A percentile compares a stretch with the other conserved stretches of the same genome.
Evolutionary conservation across 352 stramenopile species (phyloP).

Genomic region (Phytophthora capsici): DNA sequence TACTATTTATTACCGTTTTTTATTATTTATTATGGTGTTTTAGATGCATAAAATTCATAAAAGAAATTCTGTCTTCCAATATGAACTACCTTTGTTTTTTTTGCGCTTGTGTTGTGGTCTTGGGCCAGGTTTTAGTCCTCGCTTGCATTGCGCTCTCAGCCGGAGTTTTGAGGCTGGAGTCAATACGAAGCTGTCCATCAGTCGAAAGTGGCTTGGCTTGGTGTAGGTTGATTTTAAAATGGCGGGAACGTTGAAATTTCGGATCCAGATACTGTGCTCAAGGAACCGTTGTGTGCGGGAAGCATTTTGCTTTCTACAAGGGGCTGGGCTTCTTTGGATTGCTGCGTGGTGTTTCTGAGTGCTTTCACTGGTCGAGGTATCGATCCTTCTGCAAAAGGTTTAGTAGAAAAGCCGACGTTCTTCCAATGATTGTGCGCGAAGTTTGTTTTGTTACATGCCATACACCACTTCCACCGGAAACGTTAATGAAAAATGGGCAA

Average conservation of each 20-base stretch:
- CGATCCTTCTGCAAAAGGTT: neutral
- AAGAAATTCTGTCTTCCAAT: too few species aligned
- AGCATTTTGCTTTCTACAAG: conserved; percentile 1
- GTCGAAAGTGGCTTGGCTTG: neutral
- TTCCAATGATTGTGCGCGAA: conserved; percentile 24
- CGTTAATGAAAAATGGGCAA: conserved; percentile 17
- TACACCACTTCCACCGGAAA: neutral
- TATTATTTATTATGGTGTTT: too few species aligned
- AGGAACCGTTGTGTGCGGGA: conserved; percentile 2
- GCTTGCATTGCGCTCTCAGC: neutral
- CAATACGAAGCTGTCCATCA: neutral
- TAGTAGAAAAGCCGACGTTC: conserved; percentile 9
- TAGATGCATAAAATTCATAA: too few species aligned
- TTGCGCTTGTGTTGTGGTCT: neutral
- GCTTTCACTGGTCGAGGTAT: neutral
- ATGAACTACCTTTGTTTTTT: neutral
- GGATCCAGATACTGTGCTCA: neutral
- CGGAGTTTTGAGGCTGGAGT: neutral
- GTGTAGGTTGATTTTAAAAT: conserved; percentile 4
- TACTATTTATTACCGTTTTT: neutral
- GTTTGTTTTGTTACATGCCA: conserved; percentile 17
- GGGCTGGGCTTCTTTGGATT: neutral
- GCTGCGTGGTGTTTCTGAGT: conserved; percentile 8
- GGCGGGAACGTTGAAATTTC: neutral
- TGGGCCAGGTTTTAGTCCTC: neutral